Evolutionary conservation across 345 rosid species (phyloP).

Genomic region (Jatropha curcas): DNA sequence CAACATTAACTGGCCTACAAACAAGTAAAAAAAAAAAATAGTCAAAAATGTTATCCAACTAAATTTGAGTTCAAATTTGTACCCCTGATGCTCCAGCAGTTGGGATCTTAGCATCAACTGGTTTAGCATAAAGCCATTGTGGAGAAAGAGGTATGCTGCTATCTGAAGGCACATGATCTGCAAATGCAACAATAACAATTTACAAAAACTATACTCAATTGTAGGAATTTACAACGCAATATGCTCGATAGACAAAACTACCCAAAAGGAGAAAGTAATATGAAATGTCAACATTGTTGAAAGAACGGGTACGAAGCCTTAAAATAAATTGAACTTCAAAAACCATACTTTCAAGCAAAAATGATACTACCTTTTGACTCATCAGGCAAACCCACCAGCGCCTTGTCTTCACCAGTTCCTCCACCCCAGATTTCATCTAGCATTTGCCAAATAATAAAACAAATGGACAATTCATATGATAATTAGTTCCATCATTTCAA

Average conservation of each 20-base stretch:
- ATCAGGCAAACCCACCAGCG: conserved; percentile 30
- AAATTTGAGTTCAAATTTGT: background rate
- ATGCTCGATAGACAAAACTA: background rate
- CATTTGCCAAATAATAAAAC: background rate
- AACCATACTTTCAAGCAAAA: background rate
- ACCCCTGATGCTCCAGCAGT: conserved; percentile 2
- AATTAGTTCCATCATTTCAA: background rate
- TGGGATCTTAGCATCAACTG: conserved; percentile 60
- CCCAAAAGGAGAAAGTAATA: background rate
- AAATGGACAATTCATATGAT: background rate
- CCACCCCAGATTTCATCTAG: conserved; percentile 19
- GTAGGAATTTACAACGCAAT: too few species aligned
- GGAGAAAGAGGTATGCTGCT: conserved; percentile 87
- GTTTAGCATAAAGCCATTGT: conserved; percentile 86
- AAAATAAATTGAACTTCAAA: background rate
- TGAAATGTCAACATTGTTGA: background rate
- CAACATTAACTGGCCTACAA: background rate
- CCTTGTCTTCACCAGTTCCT: conserved; percentile 46
- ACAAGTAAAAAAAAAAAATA: background rate
- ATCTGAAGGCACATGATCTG: conserved; percentile 64
- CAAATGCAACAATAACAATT: conserved; percentile 9
- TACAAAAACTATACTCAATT: too few species aligned
- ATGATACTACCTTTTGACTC: conserved; percentile 49
- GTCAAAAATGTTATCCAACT: background rate
- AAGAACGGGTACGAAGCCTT: background rate